Evolutionary conservation across 139 green algal species (phyloP), one percentile per base, ranked within the genome.

Genomic region (Deuterostichococcus epilithicus): DNA sequence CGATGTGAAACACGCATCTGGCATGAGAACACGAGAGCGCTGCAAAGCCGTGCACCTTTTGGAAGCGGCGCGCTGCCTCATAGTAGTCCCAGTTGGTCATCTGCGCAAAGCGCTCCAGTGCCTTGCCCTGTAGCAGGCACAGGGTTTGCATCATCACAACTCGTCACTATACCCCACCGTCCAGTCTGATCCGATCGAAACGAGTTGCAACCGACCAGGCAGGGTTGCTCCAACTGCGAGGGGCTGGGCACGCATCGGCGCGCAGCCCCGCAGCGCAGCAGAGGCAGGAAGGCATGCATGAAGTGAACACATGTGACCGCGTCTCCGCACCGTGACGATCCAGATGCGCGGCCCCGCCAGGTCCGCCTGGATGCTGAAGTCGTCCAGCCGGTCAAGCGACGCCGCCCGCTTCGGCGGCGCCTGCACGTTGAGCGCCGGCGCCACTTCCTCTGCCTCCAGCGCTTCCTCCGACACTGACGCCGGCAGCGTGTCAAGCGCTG

Each of bases 71-170:
- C 18, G 90, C 85, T 2, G 91, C 87, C 78, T 98, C 93, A 69
- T 95, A 98, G 79, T 98, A 98, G 68, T 93, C 86, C 91, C 92
- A 98, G 80, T 97, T 95, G 6, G 94, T 97, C 94, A 97, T 97
- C 80, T 94, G 87, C 42, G 86, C 85, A 85, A 97, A 97, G 3
- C 87, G 83, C 84, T 94, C 86, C 23, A 98, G 80, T 25, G 85
- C 94, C 58, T 86, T 78, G 25, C 93, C 93, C 32, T 85, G 60
- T 37, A 93, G 78, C n/a, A n/a, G n/a, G n/a, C n/a, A n/a, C n/a
- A n/a, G n/a, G n/a, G n/a, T n/a, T n/a, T n/a, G n/a, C n/a, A 23
- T n/a, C 52, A 63, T 25, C 20, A 25, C 26, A 63, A 63, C 18
- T n/a, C n/a, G n/a, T n/a, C n/a, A n/a, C n/a, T n/a, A n/a, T n/a